Conservation (phyloP, 257 asterid genomes). For the Leonotis leonurus region DNA sequence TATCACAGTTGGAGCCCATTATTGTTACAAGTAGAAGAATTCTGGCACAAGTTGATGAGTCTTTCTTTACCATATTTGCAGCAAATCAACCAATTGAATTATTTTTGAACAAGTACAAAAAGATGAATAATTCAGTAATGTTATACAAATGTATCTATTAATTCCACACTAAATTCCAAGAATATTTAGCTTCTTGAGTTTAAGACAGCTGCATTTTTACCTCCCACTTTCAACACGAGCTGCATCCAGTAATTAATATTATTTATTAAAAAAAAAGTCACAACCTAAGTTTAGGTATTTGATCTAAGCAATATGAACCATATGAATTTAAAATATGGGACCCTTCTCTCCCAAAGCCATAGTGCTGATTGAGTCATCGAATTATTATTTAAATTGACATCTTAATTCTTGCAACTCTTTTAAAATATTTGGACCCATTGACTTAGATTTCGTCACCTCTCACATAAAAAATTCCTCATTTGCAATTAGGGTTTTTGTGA, state of each 20-base stretch:
- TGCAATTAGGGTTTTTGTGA: conserved; percentile 12
- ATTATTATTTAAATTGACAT: conserved; percentile 23
- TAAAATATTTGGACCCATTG: conserved; percentile 32
- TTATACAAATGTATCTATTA: conserved; percentile 7
- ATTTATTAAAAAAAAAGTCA: background rate
- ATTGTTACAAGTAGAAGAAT: conserved; percentile 13
- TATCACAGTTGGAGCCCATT: conserved; percentile 28
- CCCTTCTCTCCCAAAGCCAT: conserved; percentile 40
- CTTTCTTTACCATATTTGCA: conserved; percentile 15
- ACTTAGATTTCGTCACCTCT: conserved; percentile 49
- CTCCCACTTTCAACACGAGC: conserved; percentile 28
- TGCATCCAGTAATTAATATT: conserved; percentile 21
- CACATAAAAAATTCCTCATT: conserved; percentile 16
- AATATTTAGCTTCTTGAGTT: no score
- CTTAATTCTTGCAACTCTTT: conserved; percentile 18
- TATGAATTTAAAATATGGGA: conserved; percentile 29
- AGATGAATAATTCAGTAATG: background rate
- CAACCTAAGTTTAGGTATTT: conserved; percentile 39
- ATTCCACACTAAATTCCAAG: no score
- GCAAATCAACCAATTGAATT: conserved; percentile 23
- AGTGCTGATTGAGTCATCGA: conserved; percentile 60
- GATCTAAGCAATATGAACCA: conserved; percentile 34
- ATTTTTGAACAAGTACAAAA: conserved; percentile 6
- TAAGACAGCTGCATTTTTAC: conserved; percentile 23
- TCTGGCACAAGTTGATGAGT: conserved; percentile 22